A percentile compares a stretch with the other conserved stretches of the same genome.
Evolutionary conservation across 768 basidiomycete genomes (phyloP).

Genomic region (Hericium erinaceus): DNA sequence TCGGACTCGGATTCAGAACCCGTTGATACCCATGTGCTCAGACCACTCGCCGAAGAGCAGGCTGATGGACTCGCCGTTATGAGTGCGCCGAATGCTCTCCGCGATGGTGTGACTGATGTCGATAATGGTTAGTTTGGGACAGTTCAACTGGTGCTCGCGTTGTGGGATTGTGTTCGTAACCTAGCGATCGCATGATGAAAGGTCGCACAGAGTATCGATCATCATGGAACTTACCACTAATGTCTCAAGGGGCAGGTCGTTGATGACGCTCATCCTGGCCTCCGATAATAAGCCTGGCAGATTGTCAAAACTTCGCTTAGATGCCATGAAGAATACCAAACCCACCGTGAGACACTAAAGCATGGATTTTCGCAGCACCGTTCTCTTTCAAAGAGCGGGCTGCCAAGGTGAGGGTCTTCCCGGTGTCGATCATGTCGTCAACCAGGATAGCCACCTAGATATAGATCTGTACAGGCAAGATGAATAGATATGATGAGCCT

Average conservation of each 20-base stretch:
- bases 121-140: conserved; percentile 76
- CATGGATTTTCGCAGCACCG: conserved; percentile 81
- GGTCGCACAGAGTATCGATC: no score
- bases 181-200: conserved; percentile 25
- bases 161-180: conserved; percentile 96
- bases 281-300: conserved; percentile 72
- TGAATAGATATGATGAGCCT: neutral
- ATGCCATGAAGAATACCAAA: conserved; percentile 9
- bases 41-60: conserved; percentile 81
- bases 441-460: conserved; percentile 82
- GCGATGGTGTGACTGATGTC: conserved; percentile 90
- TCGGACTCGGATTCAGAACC: neutral
- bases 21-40: conserved; percentile 29
- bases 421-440: conserved; percentile 98
- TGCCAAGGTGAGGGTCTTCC: conserved; percentile 79
- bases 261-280: conserved; percentile 55
- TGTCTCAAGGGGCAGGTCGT: conserved; percentile 68
- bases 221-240: conserved; percentile 60
- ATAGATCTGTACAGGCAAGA: conserved; percentile 6
- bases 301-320: neutral
- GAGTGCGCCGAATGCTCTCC: conserved; percentile 91
- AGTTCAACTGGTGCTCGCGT: conserved; percentile 47
- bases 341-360: conserved; percentile 86
- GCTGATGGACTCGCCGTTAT: conserved; percentile 91
- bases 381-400: conserved; percentile 79